phyloP scores from a whole-genome alignment of 768 basidiomycete species.

The Mycena capillaripes region DNA sequence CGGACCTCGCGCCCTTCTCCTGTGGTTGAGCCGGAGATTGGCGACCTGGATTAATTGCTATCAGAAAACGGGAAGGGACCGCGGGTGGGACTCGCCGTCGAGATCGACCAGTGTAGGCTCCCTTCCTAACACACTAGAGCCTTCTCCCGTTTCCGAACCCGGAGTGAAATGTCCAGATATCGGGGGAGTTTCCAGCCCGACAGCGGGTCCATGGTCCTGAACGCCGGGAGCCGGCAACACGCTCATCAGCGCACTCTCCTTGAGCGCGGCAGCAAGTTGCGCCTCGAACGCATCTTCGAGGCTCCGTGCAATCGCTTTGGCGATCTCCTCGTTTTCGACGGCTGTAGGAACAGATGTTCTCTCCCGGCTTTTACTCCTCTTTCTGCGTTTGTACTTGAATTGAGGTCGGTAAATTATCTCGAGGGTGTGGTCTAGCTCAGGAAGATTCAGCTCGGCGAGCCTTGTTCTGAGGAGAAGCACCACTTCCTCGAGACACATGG shows the following conservation, averaged over 20 bases:
- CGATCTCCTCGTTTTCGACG: constrained; percentile 59
- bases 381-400: constrained; percentile 39
- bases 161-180: not conserved
- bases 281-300: constrained; percentile 43
- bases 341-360: constrained; percentile 1
- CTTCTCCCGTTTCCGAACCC: not conserved
- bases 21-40: not conserved
- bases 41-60: not conserved
- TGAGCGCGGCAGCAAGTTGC: constrained; percentile 25
- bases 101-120: not conserved
- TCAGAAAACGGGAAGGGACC: not conserved
- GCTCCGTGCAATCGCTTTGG: constrained; percentile 63
- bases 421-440: constrained; percentile 45
- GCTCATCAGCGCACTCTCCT: not conserved
- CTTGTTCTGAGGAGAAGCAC: not conserved
- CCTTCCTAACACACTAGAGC: not conserved
- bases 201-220: not conserved
- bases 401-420: constrained; percentile 65
- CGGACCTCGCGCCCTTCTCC: constrained; percentile 3
- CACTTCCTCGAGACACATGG: constrained; percentile 52
- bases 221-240: not conserved
- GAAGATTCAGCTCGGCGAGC: constrained; percentile 27
- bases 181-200: not conserved
- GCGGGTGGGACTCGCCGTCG: not conserved
- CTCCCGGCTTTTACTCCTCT: constrained; percentile 36